These are phyloP conservation scores for Leptographium flavum DNA, from an alignment of 2,329 filamentous ascomycete species.

Conservation along the genomic window DNA sequence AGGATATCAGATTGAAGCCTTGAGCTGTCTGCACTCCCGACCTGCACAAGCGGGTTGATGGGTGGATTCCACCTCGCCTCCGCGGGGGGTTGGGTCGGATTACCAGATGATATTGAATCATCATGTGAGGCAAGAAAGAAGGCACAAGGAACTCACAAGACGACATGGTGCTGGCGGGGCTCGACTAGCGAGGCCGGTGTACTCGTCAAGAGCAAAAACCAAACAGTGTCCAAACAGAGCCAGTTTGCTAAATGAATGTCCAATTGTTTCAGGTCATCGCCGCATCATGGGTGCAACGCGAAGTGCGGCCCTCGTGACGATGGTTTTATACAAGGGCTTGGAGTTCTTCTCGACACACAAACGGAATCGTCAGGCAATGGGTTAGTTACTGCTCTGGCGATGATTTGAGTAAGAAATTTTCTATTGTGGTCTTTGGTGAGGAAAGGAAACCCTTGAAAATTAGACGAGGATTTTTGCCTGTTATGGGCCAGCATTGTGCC, in stretches of 20 bases:
- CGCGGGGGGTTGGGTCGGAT: conserved; percentile 12
- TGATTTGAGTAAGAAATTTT: conserved; percentile 14
- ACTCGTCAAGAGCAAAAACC: background rate
- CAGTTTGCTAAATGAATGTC: conserved; percentile 25
- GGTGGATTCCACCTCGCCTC: background rate
- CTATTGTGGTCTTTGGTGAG: conserved; percentile 17
- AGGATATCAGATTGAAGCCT: conserved; percentile 6
- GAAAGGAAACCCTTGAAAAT: conserved; percentile 10
- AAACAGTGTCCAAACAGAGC: background rate
- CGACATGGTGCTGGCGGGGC: background rate
- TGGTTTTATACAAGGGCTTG: conserved; percentile 50
- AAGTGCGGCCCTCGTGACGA: conserved; percentile 48
- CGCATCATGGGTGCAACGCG: conserved; percentile 50
- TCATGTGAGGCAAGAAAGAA: background rate
- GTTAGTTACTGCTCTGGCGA: conserved; percentile 21
- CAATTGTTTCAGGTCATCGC: conserved; percentile 52
- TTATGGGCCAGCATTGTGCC: conserved; percentile 1
- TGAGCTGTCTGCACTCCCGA: conserved; percentile 10
- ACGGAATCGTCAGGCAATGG: conserved; percentile 35
- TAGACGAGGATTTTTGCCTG: background rate
- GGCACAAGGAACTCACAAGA: background rate
- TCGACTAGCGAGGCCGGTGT: too few species aligned
- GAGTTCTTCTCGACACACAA: conserved; percentile 40
- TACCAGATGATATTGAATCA: conserved; percentile 11
- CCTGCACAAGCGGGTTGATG: conserved; percentile 5